Evolutionary conservation across 257 asterid species (phyloP), one percentile per base, ranked within the genome.

Genomic region (Rehmannia glutinosa): DNA sequence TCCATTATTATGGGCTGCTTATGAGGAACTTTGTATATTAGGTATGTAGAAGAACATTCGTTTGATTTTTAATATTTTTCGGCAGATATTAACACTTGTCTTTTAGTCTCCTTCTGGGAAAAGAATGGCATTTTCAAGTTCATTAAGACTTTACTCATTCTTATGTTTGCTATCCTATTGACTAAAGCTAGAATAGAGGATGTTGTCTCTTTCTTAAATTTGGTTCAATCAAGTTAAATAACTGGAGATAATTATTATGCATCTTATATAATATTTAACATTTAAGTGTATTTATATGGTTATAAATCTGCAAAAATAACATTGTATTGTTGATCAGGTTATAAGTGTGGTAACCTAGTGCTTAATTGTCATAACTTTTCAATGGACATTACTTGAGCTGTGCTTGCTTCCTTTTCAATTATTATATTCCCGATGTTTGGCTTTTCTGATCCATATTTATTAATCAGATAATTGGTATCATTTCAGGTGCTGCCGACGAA

Each of bases 1-100:
- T 85, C 99, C 99, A 41, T 78, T 93, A 46, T 77, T 93, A 62
- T 93, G 97, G 99, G 80, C 87, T 82, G 99, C 99, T 62, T 91
- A 90, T 74, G 99, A 93, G 76, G 99, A 93, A 78, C 87, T 93
- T 32, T 93, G 96, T 75, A 66, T 84, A 66, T 89, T 93, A 88
- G 97, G 99, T 90, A 70, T 58, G 79, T 58, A 39, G 62, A 41
- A n/a, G 51, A 24, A 66, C 54, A 15, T 12, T 53, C 13, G 21
- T 16, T 25, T 70, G 56, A 12, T 32, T 62, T 68, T 39, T 11
- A 66, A 3, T 36, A 6, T 33, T 19, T 64, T 63, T 41, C 66
- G 55, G 39, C 52, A 8, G 23, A 61, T 39, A 27, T 62, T 36
- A 32, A 11, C 15, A 33, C n/a, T 32, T 51, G 62, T 15, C 27